Percentiles rank a stretch among this genome's conserved stretches.
phyloP scores from a whole-genome alignment of 116 monocot genomes.

The Zostera marina region DNA sequence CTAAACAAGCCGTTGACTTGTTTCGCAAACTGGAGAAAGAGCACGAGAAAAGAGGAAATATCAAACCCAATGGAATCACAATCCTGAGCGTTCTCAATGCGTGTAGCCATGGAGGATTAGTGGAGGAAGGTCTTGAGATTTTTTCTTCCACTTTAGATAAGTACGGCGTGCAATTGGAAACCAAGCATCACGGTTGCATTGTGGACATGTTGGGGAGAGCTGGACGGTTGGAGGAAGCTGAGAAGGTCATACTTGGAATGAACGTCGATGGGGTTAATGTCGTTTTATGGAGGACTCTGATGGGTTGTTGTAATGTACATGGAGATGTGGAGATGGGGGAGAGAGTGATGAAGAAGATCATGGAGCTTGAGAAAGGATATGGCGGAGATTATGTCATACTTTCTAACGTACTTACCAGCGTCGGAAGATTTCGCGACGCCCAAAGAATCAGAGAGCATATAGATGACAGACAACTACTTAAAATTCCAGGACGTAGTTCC shows the following conservation, averaged over 20 bases:
- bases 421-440: conserved; percentile 54
- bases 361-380: conserved; percentile 33
- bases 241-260: conserved; percentile 31
- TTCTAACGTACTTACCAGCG: conserved; percentile 43
- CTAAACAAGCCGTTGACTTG: conserved; percentile 22
- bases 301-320: conserved; percentile 48
- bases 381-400: conserved; percentile 64
- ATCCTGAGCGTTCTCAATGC: conserved; percentile 56
- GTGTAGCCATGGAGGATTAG: conserved; percentile 67
- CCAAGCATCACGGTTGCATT: conserved; percentile 66
- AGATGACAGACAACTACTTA: conserved; percentile 35
- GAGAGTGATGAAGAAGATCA: conserved; percentile 46
- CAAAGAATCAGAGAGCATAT: conserved; percentile 40
- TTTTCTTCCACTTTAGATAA: conserved; percentile 31
- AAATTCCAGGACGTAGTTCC: conserved; percentile 40
- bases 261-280: conserved; percentile 26
- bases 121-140: conserved; percentile 51
- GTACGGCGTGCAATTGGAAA: conserved; percentile 27
- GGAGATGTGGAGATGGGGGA: conserved; percentile 56
- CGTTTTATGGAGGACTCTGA: conserved; percentile 50
- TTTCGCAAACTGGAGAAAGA: conserved; percentile 24
- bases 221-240: conserved; percentile 50
- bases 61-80: conserved; percentile 49
- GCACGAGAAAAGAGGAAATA: background rate
- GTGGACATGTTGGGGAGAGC: conserved; percentile 71